phyloP scores from a whole-genome alignment of 2,329 filamentous ascomycete species.

The Colletotrichum liriopes region DNA sequence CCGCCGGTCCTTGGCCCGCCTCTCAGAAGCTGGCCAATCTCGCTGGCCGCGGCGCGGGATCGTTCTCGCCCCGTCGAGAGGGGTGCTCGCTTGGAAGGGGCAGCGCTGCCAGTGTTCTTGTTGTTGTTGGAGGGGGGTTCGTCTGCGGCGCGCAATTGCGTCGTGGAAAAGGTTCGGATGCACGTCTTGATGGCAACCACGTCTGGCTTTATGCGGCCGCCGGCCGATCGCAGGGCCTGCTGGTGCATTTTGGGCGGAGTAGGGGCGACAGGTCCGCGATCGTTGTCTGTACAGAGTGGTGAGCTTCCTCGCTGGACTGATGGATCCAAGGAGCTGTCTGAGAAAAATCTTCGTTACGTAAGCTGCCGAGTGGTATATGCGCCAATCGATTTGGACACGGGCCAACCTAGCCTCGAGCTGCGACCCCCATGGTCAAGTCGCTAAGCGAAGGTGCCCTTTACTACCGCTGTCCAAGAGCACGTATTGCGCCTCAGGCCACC shows the following conservation, averaged over 20 bases:
- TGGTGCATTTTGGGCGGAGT: slow-evolving; percentile 52
- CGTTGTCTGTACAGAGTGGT: slow-evolving; percentile 18
- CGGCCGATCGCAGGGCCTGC: slow-evolving; percentile 57
- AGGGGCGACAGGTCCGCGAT: slow-evolving; percentile 19
- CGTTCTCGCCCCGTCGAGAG: slow-evolving; percentile 50
- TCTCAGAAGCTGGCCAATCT: slow-evolving; percentile 53
- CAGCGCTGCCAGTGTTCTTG: slow-evolving; percentile 26
- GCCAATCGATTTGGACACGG: neutral
- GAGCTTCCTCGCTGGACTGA: slow-evolving; percentile 8
- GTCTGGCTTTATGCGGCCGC: slow-evolving; percentile 53
- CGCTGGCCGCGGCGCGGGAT: slow-evolving; percentile 52
- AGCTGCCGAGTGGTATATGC: slow-evolving; percentile 2
- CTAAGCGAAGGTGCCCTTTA: neutral
- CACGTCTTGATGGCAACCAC: slow-evolving; percentile 52
- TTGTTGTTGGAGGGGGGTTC: slow-evolving; percentile 35
- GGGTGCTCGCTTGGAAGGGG: slow-evolving; percentile 21
- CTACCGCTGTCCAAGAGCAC: neutral
- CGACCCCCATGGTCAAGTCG: neutral
- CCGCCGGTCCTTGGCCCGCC: slow-evolving; percentile 3
- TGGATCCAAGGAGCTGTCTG: slow-evolving; percentile 18
- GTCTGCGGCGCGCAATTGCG: slow-evolving; percentile 53
- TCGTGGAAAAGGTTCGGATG: slow-evolving; percentile 58
- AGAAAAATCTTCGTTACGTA: slow-evolving; percentile 41
- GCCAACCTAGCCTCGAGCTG: neutral
- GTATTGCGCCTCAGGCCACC: neutral